Conservation (phyloP, 306 rosid species). For the Lathyrus tuberosus region DNA sequence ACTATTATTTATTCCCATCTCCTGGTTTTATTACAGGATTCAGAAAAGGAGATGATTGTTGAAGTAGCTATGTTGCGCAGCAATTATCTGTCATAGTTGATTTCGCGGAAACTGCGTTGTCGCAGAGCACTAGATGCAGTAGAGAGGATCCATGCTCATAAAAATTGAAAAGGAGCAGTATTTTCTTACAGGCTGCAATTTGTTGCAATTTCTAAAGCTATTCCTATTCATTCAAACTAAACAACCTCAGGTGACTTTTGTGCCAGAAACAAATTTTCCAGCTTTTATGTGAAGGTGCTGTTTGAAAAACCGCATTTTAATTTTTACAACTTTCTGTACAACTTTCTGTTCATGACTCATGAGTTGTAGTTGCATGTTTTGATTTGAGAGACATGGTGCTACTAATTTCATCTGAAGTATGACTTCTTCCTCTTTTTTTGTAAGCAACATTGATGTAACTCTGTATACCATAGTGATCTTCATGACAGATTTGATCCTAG, state of each 20-base stretch:
- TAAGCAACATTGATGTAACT: no score
- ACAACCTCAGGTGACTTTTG: background rate
- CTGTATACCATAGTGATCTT: no score
- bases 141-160: no score
- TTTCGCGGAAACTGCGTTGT: background rate
- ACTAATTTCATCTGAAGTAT: background rate
- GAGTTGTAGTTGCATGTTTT: background rate
- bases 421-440: no score
- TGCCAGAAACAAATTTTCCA: background rate
- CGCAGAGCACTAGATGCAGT: no score
- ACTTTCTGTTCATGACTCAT: background rate
- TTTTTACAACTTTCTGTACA: no score
- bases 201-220: background rate
- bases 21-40: background rate
- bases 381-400: background rate
- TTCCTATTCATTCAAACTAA: background rate
- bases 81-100: background rate
- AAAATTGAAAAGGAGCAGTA: no score
- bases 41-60: background rate
- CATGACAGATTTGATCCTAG: no score
- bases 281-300: no score
- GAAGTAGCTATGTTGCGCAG: background rate
- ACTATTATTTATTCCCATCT: background rate
- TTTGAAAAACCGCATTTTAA: no score
- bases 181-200: background rate